phyloP scores from a whole-genome alignment of 2,329 filamentous ascomycete species.

The Microthyrium microscopicum region DNA sequence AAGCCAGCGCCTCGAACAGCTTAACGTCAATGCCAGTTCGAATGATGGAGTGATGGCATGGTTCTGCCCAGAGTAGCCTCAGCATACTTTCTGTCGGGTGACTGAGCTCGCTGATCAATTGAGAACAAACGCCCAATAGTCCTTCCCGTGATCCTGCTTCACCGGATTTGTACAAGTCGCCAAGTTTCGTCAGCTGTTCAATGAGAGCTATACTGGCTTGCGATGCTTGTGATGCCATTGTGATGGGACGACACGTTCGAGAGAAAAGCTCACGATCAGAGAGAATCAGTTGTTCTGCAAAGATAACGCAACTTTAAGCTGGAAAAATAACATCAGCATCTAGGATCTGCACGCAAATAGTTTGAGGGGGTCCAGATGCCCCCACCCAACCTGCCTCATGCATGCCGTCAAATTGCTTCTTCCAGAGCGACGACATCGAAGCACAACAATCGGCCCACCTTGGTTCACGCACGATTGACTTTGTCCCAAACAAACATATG shows the following conservation, averaged over 20 bases:
- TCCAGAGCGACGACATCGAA: conserved; percentile 3
- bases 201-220: neutral
- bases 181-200: neutral
- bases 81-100: no score
- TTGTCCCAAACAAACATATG: conserved; percentile 4
- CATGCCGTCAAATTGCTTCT: conserved; percentile 2
- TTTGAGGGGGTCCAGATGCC: conserved; percentile 4
- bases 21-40: neutral
- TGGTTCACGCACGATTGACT: conserved; percentile 1
- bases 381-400: conserved; percentile 22
- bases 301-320: neutral
- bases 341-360: neutral
- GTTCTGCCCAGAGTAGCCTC: no score
- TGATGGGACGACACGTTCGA: no score
- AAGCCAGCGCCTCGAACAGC: conserved; percentile 1
- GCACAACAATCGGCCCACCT: neutral
- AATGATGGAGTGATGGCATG: neutral
- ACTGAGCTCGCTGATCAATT: conserved; percentile 1
- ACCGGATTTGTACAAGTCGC: neutral
- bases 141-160: conserved; percentile 3
- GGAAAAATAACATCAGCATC: neutral
- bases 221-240: conserved; percentile 1
- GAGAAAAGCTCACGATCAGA: no score
- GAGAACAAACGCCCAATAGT: neutral
- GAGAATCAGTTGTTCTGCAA: neutral